Conservation (phyloP, 139 green algal genomes). For the Asterochloris sp. region DNA sequence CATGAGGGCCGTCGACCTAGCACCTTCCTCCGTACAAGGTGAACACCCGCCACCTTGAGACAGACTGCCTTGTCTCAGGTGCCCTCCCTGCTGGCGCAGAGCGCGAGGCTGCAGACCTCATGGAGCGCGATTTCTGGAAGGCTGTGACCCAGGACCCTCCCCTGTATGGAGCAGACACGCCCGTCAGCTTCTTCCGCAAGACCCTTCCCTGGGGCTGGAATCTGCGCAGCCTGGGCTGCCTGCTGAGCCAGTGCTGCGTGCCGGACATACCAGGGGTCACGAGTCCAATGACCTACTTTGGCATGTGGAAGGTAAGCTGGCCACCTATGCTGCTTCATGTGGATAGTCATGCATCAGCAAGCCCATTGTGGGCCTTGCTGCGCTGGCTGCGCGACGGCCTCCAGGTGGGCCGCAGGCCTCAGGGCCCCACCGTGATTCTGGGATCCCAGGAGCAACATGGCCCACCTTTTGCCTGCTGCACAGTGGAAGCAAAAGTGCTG, state of each 20-base stretch:
- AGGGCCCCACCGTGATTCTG: too few species aligned
- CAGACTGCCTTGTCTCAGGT: neutral
- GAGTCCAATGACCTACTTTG: constrained; percentile 86
- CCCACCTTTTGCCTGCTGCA: too few species aligned
- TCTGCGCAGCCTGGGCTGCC: constrained; percentile 56
- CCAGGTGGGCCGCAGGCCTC: too few species aligned
- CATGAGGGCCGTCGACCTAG: neutral
- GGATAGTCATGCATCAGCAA: neutral
- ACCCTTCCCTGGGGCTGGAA: constrained; percentile 59
- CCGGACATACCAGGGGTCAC: constrained; percentile 78
- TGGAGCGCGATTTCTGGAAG: constrained; percentile 79
- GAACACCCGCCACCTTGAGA: neutral
- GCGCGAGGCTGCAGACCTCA: constrained; percentile 20
- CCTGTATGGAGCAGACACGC: constrained; percentile 84
- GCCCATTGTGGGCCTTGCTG: too few species aligned
- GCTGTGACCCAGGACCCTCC: constrained; percentile 68
- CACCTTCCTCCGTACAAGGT: neutral
- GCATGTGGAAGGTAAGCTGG: constrained; percentile 52
- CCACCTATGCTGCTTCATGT: too few species aligned
- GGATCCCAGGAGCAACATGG: too few species aligned
- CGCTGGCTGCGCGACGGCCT: too few species aligned
- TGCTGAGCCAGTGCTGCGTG: constrained; percentile 52
- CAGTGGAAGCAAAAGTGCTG: too few species aligned
- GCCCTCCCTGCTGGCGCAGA: neutral
- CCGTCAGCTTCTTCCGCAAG: constrained; percentile 71